Conservation (phyloP, 176 grass and related monocot genomes). For the Oryza glumipatula region DNA sequence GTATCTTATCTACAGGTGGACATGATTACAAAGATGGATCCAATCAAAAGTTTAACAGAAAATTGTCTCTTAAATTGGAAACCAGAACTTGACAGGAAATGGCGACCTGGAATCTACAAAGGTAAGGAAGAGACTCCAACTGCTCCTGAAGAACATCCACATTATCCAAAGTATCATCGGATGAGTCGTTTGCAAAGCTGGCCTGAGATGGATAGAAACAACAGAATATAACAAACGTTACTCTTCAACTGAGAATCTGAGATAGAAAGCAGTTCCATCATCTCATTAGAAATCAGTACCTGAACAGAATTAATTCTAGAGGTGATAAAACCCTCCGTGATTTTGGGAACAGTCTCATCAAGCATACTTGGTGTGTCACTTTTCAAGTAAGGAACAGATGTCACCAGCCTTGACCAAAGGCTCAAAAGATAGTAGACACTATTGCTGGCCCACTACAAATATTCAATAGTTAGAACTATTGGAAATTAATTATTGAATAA, state of each 20-base stretch:
- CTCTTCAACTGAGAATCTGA: constrained; percentile 17
- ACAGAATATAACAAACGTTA: constrained; percentile 6
- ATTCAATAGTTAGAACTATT: constrained; percentile 30
- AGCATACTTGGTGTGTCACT: constrained; percentile 89
- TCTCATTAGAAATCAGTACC: constrained; percentile 52
- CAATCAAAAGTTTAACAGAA: constrained; percentile 14
- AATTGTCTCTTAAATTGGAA: constrained; percentile 18
- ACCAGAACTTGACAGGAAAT: constrained; percentile 31
- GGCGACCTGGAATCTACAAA: constrained; percentile 96
- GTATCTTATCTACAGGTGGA: constrained; percentile 1
- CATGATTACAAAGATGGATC: constrained; percentile 1
- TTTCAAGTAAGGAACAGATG: constrained; percentile 99
- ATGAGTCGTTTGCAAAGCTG: constrained; percentile 66
- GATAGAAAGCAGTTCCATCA: constrained; percentile 29
- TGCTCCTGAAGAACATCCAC: constrained; percentile 98
- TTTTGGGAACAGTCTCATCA: constrained; percentile 98
- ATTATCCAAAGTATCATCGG: constrained; percentile 91
- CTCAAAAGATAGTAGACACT: constrained; percentile 97
- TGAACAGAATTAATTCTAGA: constrained; percentile 98
- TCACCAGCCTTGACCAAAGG: constrained; percentile 97
- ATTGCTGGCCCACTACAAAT: constrained; percentile 88
- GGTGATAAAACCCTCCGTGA: constrained; percentile 95
- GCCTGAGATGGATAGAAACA: constrained; percentile 60
- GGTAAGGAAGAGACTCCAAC: constrained; percentile 95
- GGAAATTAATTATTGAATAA: constrained; percentile 20